A percentile compares a stretch with the other conserved stretches of the same genome.
Evolutionary conservation across 139 green algal genomes (phyloP).

Genomic region (Chlamydomonas incerta): DNA sequence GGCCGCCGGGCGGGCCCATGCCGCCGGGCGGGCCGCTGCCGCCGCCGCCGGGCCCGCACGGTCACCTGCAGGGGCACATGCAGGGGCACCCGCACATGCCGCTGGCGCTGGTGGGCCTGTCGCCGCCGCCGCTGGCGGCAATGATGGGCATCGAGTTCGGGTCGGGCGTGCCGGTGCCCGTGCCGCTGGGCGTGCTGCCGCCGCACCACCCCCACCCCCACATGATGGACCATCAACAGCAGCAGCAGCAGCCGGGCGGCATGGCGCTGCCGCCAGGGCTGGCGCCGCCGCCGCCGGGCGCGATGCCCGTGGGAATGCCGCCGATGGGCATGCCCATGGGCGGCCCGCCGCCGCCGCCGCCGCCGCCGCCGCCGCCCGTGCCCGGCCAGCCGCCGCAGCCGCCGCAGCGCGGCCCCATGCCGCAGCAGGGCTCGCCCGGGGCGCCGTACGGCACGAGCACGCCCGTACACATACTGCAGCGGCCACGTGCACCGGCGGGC

Average conservation of each 20-base stretch:
- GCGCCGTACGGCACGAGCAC: too few relatives aligned
- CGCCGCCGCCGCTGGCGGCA: not conserved
- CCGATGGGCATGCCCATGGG: too few relatives aligned
- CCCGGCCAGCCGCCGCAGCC: too few relatives aligned
- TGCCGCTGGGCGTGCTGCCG: not conserved
- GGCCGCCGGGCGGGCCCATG: not conserved
- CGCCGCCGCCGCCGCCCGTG: not conserved
- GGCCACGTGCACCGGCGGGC: too few relatives aligned
- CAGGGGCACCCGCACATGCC: not conserved
- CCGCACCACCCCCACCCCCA: not conserved
- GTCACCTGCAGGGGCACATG: too few relatives aligned
- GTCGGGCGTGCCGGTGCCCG: not conserved
- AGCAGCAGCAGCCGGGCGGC: not conserved
- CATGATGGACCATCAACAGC: not conserved
- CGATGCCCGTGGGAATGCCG: too few relatives aligned
- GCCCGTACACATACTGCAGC: too few relatives aligned
- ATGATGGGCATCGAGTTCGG: not conserved
- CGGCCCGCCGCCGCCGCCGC: not conserved
- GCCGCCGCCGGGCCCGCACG: not conserved
- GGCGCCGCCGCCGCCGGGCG: constrained; percentile 3
- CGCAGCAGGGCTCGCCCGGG: too few relatives aligned
- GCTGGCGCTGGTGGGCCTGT: not conserved
- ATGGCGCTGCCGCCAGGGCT: not conserved
- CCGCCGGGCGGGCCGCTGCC: not conserved
- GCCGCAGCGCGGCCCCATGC: not conserved